Evolutionary conservation across 1,284 basidiomycete species (phyloP).

Genomic region (Trametes hirsuta): DNA sequence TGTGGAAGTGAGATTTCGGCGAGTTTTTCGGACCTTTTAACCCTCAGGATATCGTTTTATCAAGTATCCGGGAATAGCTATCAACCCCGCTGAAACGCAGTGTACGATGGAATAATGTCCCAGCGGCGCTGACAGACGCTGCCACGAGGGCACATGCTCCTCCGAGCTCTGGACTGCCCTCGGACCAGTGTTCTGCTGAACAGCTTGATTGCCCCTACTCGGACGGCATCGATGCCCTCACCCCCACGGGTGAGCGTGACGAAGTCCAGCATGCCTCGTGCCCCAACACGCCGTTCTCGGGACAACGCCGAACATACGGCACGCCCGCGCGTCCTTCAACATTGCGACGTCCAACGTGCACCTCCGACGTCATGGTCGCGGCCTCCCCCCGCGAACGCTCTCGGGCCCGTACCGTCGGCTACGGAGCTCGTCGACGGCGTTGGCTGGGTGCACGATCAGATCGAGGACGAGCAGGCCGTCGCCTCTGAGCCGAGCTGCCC

Average conservation of each 20-base stretch:
- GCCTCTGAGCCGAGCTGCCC: constrained; percentile 3
- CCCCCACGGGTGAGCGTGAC: neutral
- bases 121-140: too few relatives aligned
- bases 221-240: neutral
- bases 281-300: neutral
- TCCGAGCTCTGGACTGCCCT: too few relatives aligned
- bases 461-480: neutral
- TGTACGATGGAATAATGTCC: too few relatives aligned
- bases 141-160: too few relatives aligned
- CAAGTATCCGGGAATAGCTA: too few relatives aligned
- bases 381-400: neutral
- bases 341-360: neutral
- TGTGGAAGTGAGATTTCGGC: too few relatives aligned
- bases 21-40: too few relatives aligned
- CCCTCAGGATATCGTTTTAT: too few relatives aligned
- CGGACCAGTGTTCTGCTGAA: too few relatives aligned
- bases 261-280: neutral
- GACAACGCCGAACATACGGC: neutral
- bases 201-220: neutral
- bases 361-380: neutral
- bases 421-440: neutral
- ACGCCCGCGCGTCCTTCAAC: too few relatives aligned
- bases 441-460: neutral
- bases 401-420: neutral
- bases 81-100: too few relatives aligned